Conservation (phyloP, 306 rosid genomes). For the Cicer arietinum region DNA sequence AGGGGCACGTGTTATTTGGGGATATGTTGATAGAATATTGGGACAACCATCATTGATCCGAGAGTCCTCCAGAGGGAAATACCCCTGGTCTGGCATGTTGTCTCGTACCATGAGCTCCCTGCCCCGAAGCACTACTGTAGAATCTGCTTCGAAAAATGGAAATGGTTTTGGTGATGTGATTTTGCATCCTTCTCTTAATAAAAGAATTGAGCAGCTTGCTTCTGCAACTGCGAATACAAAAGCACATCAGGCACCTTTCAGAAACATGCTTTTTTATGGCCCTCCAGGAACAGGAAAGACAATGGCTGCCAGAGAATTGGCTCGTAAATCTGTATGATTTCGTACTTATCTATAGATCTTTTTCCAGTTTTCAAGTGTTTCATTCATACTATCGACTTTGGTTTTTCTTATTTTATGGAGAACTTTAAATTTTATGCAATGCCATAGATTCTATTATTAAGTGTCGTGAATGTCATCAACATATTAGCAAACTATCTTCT, state of each 20-base stretch:
- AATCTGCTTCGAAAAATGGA: constrained; percentile 58
- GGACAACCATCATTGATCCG: constrained; percentile 96
- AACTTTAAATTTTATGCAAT: constrained; percentile 18
- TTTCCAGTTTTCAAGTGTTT: constrained; percentile 28
- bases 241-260: constrained; percentile 94
- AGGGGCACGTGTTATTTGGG: constrained; percentile 98
- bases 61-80: constrained; percentile 94
- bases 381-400: not conserved
- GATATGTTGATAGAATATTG: constrained; percentile 95
- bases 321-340: constrained; percentile 85
- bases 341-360: constrained; percentile 22
- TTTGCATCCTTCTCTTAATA: constrained; percentile 86
- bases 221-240: constrained; percentile 95
- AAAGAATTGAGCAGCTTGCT: constrained; percentile 85
- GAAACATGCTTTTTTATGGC: constrained; percentile 97
- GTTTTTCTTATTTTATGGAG: constrained; percentile 7
- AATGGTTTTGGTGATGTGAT: constrained; percentile 89
- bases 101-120: constrained; percentile 62
- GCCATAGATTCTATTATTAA: not conserved
- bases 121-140: constrained; percentile 46
- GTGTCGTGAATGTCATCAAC: not conserved
- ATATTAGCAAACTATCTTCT: constrained; percentile 4
- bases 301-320: constrained; percentile 98
- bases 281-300: constrained; percentile 99
- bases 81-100: constrained; percentile 90